phyloP scores from a whole-genome alignment of 163 green algal species.

The Coccomyxa subellipsoidea region DNA sequence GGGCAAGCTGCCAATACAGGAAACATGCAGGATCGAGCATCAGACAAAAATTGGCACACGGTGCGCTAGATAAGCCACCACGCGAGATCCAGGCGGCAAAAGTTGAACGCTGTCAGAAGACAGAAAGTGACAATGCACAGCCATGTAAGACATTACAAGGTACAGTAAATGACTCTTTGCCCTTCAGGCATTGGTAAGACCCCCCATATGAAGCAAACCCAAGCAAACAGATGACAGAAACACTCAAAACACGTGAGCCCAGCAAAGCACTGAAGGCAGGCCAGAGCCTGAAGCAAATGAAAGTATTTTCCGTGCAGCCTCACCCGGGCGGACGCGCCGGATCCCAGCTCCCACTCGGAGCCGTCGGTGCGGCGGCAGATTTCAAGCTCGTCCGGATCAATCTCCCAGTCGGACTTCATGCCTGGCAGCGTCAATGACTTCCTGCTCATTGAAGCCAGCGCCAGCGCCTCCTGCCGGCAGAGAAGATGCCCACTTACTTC shows the following conservation, averaged over 20 bases:
- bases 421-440: neutral
- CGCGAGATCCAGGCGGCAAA: neutral
- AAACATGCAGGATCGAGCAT: neutral
- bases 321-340: constrained; percentile 48
- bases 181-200: no score
- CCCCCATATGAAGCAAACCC: no score
- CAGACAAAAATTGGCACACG: neutral
- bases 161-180: no score
- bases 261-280: no score
- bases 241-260: no score
- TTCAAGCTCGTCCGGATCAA: constrained; percentile 27
- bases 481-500: neutral
- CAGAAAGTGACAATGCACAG: neutral
- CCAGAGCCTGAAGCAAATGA: no score
- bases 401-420: constrained; percentile 30
- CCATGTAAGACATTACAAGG: neutral
- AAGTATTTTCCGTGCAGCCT: no score
- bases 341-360: constrained; percentile 46
- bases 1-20: neutral
- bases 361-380: constrained; percentile 43
- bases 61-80: neutral
- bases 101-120: no score
- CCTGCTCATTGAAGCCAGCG: neutral
- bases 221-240: no score
- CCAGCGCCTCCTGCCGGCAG: neutral